A percentile compares a stretch with the other conserved stretches of the same genome.
phyloP scores from a whole-genome alignment of 208 protist genomes.

The Acanthamoeba lenticulata region DNA sequence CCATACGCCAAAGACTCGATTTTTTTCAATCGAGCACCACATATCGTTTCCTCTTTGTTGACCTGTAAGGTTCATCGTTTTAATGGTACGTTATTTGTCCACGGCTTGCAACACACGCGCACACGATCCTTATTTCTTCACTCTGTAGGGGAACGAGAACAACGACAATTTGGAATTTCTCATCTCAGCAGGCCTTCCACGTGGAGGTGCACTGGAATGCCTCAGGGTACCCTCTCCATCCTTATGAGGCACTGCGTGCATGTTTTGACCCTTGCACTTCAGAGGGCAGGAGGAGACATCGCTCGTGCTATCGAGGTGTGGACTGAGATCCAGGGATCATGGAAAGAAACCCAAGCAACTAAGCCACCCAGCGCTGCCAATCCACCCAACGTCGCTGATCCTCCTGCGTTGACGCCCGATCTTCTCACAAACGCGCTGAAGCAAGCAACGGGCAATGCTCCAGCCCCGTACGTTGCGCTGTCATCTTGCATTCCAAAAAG shows the following conservation, averaged over 20 bases:
- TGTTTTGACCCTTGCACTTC: background rate
- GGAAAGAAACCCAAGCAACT: background rate
- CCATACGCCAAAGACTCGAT: no score
- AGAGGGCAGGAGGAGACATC: background rate
- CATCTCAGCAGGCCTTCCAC: background rate
- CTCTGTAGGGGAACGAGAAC: background rate
- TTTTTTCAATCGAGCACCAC: no score
- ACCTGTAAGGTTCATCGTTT: no score
- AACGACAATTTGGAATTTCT: background rate
- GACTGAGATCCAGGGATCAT: background rate
- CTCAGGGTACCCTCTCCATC: background rate
- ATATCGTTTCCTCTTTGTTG: no score
- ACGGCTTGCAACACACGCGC: no score
- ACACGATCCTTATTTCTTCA: no score
- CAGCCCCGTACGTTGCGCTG: background rate
- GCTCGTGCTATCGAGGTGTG: background rate
- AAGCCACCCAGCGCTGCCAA: background rate
- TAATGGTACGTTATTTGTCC: no score
- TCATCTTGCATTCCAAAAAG: background rate
- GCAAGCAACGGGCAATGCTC: background rate
- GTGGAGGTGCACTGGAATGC: background rate
- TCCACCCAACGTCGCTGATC: background rate
- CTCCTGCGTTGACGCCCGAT: background rate
- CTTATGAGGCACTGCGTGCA: background rate
- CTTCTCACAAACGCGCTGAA: background rate